Evolutionary conservation across 345 rosid species (phyloP).

Genomic region (Ailanthus altissimus): DNA sequence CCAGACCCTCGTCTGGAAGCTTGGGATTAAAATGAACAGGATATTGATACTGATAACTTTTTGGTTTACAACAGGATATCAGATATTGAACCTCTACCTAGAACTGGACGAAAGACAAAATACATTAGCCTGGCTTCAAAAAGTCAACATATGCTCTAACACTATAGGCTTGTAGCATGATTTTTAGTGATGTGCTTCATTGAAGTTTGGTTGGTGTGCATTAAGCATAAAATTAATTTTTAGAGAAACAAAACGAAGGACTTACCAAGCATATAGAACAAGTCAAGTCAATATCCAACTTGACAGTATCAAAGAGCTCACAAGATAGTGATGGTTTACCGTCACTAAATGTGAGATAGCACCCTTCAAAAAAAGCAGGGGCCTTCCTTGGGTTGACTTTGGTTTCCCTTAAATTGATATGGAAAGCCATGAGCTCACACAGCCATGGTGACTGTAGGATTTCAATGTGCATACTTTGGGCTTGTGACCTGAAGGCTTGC

Average conservation of each 20-base stretch:
- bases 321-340: constrained; percentile 78
- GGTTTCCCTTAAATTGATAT: constrained; percentile 71
- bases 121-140: not conserved
- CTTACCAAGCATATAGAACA: constrained; percentile 97
- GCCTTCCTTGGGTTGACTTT: constrained; percentile 41
- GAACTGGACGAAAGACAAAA: not conserved
- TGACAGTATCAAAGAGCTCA: constrained; percentile 73
- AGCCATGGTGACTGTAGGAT: constrained; percentile 97
- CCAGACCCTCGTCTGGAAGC: not conserved
- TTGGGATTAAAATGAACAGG: too few relatives aligned
- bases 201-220: not conserved
- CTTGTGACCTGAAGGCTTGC: constrained; percentile 83
- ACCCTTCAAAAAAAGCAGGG: constrained; percentile 64
- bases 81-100: not conserved
- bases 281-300: constrained; percentile 81
- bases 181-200: not conserved
- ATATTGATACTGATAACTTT: too few relatives aligned
- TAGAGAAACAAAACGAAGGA: not conserved
- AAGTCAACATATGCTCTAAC: not conserved
- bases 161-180: not conserved
- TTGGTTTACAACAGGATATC: not conserved
- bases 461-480: constrained; percentile 80
- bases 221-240: not conserved
- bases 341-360: constrained; percentile 57
- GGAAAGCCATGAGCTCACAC: constrained; percentile 90